A percentile compares a stretch with the other conserved stretches of the same genome.
Evolutionary conservation across 805 yeast species (phyloP).

Genomic region (Grigorovia jiainica): DNA sequence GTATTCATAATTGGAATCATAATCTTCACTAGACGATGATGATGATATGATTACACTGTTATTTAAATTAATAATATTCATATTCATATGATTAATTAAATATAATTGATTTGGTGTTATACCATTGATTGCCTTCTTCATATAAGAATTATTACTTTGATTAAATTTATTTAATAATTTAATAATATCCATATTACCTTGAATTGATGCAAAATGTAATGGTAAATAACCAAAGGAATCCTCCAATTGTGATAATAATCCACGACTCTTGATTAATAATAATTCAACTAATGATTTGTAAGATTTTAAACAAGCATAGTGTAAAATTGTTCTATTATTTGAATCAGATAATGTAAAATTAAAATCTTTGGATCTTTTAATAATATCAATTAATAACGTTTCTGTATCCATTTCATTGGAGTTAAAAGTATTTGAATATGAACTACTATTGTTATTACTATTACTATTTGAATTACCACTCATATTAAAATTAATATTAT

Average conservation of each 20-base stretch:
- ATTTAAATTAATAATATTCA: background rate
- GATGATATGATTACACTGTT: background rate
- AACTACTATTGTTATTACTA: background rate
- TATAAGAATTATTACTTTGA: background rate
- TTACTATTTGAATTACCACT: background rate
- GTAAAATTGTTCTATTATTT: constrained; percentile 87
- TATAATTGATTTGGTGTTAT: constrained; percentile 29
- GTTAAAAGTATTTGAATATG: background rate
- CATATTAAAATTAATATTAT: too few relatives aligned
- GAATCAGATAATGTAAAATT: constrained; percentile 73
- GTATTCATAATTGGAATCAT: background rate
- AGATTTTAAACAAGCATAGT: constrained; percentile 75
- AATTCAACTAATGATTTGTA: constrained; percentile 53
- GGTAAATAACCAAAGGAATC: constrained; percentile 84
- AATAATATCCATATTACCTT: constrained; percentile 63
- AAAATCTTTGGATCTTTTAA: constrained; percentile 58
- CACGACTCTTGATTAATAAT: constrained; percentile 42
- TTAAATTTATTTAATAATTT: constrained; percentile 49
- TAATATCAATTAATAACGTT: constrained; percentile 36
- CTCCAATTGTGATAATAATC: constrained; percentile 57
- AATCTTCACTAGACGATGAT: too few relatives aligned
- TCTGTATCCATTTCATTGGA: constrained; percentile 26
- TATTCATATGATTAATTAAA: constrained; percentile 10
- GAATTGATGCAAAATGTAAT: constrained; percentile 72
- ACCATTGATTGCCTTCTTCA: constrained; percentile 44